Evolutionary conservation across 371 early-diverging fungal genomes (phyloP), one percentile per base, ranked within the genome.

Genomic region (Mortierella sp.): DNA sequence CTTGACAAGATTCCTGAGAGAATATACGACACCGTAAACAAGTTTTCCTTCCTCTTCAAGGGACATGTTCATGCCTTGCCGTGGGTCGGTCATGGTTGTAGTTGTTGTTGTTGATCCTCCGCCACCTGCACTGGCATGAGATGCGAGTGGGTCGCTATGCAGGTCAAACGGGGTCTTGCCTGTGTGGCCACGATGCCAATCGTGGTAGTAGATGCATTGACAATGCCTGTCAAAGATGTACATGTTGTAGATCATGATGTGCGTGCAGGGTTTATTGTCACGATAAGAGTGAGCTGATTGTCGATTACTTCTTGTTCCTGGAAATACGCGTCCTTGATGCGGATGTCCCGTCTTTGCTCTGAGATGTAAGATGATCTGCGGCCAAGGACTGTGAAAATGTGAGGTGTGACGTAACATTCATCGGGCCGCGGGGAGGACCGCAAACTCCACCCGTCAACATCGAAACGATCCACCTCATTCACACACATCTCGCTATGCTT

Each of bases 211-310:
- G 64, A 95, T 89, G 84, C 95, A 95, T 41, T 87, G 87, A 79
- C 96, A 97, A 81, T 94, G 94, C 12, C 94, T 86, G 86, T 97
- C 94, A 81, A 96, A 97, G 59, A 97, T 94, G 80, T 94, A 94
- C 21, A 97, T 81, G 70, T 87, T 90, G 85, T 95, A 89, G 46
- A 95, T 90, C 62, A 90, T 90, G 81, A 81, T 86, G 72, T 6
- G 17, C 14, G 28, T 15, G 1, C n/a, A n/a, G 11, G 32, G 51
- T n/a, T 44, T 1, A 50, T 6, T 52, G 37, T n/a, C 23, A n/a
- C 23, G 11, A 32, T n/a, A 37, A 6, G 9, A 44, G 11, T 21
- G 26, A 49, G 17, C 49, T 26, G 49, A 15, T 49, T 26, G 19
- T 24, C 26, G 17, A 9, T 42, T 27, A 5, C 6, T 37, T 28